phyloP scores from a whole-genome alignment of 495 filamentous ascomycete species.

The Pyrenula aspistea region DNA sequence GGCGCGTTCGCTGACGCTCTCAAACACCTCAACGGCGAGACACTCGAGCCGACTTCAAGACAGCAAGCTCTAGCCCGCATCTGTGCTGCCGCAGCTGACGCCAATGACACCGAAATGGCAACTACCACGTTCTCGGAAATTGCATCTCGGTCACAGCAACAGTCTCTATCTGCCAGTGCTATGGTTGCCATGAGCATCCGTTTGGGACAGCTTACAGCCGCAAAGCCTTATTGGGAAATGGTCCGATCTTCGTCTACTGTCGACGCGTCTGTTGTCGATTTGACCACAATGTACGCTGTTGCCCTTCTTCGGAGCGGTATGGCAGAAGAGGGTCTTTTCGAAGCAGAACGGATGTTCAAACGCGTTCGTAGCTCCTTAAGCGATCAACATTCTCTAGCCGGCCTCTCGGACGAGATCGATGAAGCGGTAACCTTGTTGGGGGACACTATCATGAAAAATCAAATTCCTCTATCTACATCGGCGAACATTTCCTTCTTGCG shows the following conservation, averaged over 20 bases:
- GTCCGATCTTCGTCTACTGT: slow-evolving; percentile 35
- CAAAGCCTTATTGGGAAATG: slow-evolving; percentile 64
- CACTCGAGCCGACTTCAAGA: slow-evolving; percentile 33
- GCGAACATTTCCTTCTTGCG: slow-evolving; percentile 49
- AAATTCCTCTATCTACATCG: slow-evolving; percentile 32
- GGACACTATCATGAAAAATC: slow-evolving; percentile 33
- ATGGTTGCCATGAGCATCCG: slow-evolving; percentile 79
- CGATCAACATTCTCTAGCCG: slow-evolving; percentile 13
- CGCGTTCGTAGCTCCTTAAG: slow-evolving; percentile 51
- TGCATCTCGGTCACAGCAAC: slow-evolving; percentile 30
- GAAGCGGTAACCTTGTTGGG: slow-evolving; percentile 74
- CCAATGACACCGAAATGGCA: slow-evolving; percentile 57
- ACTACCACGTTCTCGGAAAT: slow-evolving; percentile 51
- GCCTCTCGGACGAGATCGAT: slow-evolving; percentile 64
- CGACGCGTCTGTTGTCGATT: slow-evolving; percentile 63
- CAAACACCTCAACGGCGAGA: slow-evolving; percentile 41
- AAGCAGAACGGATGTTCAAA: slow-evolving; percentile 71
- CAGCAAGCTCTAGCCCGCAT: slow-evolving; percentile 44
- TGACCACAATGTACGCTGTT: slow-evolving; percentile 74
- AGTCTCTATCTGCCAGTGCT: slow-evolving; percentile 60
- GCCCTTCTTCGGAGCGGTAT: slow-evolving; percentile 71
- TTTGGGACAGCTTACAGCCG: slow-evolving; percentile 59
- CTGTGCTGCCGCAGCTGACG: slow-evolving; percentile 65
- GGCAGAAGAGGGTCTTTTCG: slow-evolving; percentile 59
- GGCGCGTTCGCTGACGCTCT: slow-evolving; percentile 57